These are phyloP conservation scores for Lepiota brunneoincarnata DNA, from an alignment of 768 basidiomycete species.

Conservation along the genomic window DNA sequence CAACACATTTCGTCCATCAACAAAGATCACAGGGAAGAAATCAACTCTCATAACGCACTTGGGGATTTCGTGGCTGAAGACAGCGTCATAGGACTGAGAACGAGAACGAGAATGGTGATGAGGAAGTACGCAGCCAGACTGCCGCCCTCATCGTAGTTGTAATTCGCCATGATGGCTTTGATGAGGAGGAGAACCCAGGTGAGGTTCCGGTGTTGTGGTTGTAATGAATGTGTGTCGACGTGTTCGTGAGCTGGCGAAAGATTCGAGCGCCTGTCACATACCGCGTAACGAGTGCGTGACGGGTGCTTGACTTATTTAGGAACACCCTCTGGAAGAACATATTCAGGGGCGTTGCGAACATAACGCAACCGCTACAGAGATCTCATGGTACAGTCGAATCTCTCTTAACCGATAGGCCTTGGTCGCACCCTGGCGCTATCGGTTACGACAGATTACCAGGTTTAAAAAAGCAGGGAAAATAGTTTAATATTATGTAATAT, in stretches of 20 bases:
- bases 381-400: no score
- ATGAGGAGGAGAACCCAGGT: not conserved
- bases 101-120: conserved; percentile 82
- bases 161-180: conserved; percentile 61
- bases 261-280: conserved; percentile 6
- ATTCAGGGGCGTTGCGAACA: no score
- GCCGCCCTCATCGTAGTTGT: conserved; percentile 84
- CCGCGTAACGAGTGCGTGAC: not conserved
- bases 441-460: no score
- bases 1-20: conserved; percentile 6
- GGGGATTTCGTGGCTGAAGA: conserved; percentile 40
- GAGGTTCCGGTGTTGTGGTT: conserved; percentile 1
- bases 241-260: conserved; percentile 13
- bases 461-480: no score
- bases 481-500: no score
- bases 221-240: conserved; percentile 3
- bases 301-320: not conserved
- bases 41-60: conserved; percentile 38
- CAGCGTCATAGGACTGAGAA: conserved; percentile 78
- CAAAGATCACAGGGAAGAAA: not conserved
- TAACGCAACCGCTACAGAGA: no score
- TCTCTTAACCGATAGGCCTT: no score
- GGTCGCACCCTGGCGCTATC: no score
- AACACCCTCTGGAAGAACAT: no score
- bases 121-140: conserved; percentile 90